These are phyloP conservation scores for Penicillium pulvis DNA, from an alignment of 495 filamentous ascomycete species.

Conservation along the genomic window DNA sequence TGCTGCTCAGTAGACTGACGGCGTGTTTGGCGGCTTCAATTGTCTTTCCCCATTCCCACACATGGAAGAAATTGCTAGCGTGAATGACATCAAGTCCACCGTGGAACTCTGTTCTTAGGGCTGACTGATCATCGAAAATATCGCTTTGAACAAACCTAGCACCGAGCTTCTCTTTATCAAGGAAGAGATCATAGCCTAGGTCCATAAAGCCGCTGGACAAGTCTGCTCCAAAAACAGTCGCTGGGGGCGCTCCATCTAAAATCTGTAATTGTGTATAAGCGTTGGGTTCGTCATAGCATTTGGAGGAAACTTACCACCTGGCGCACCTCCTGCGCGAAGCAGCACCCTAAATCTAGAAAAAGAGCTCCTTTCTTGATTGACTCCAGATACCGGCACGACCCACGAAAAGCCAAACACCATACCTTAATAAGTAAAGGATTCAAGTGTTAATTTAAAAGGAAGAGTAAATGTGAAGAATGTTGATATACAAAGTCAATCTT, in stretches of 20 bases:
- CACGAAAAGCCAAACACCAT: no score
- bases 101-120: conserved; percentile 27
- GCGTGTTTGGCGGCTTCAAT: conserved; percentile 42
- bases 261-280: conserved; percentile 24
- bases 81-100: conserved; percentile 54
- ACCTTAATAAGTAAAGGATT: no score
- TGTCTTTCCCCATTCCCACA: conserved; percentile 53
- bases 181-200: conserved; percentile 52
- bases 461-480: no score
- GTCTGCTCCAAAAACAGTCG: conserved; percentile 49
- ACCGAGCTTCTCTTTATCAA: conserved; percentile 36
- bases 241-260: conserved; percentile 40
- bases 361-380: conserved; percentile 24
- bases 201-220: conserved; percentile 45
- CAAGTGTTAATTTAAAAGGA: no score
- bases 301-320: conserved; percentile 17
- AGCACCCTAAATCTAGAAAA: conserved; percentile 54
- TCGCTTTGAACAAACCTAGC: conserved; percentile 32
- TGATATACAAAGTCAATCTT: no score
- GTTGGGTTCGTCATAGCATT: background rate
- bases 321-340: conserved; percentile 54
- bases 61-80: conserved; percentile 53
- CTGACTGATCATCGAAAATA: conserved; percentile 37
- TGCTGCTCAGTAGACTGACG: conserved; percentile 1
- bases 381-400: background rate